Conservation (phyloP, 2,329 filamentous ascomycete genomes). For the Graphium sp. region DNA sequence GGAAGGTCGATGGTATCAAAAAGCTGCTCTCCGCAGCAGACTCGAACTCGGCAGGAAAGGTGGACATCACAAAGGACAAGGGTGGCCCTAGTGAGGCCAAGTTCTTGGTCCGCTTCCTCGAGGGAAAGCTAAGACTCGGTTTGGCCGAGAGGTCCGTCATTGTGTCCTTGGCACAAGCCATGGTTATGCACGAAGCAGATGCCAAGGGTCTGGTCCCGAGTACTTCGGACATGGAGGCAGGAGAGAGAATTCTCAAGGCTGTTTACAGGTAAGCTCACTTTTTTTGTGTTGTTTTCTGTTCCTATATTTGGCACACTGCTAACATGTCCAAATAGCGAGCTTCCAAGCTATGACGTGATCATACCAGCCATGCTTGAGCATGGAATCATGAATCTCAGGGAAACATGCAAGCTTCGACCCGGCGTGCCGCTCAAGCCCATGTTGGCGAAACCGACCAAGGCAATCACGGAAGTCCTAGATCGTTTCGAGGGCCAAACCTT, state of each 20-base stretch:
- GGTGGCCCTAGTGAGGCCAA: slow-evolving; percentile 91
- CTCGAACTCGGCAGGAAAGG: slow-evolving; percentile 52
- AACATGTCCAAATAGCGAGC: slow-evolving; percentile 43
- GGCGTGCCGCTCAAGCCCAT: slow-evolving; percentile 95
- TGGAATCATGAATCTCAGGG: slow-evolving; percentile 66
- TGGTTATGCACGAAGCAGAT: slow-evolving; percentile 70
- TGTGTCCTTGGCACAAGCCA: slow-evolving; percentile 75
- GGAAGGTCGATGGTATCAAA: slow-evolving; percentile 90
- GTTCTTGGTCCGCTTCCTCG: slow-evolving; percentile 79
- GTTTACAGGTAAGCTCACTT: slow-evolving; percentile 53
- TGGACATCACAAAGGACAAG: slow-evolving; percentile 85
- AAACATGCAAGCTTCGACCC: slow-evolving; percentile 80
- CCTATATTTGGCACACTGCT: slow-evolving; percentile 9
- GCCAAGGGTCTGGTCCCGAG: slow-evolving; percentile 52
- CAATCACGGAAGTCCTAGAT: slow-evolving; percentile 92
- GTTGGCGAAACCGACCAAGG: slow-evolving; percentile 96
- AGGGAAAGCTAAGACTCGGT: slow-evolving; percentile 84
- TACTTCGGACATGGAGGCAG: slow-evolving; percentile 62
- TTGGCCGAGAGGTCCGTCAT: slow-evolving; percentile 86
- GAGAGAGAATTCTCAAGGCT: slow-evolving; percentile 72
- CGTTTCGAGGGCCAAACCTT: slow-evolving; percentile 91
- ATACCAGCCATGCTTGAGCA: slow-evolving; percentile 77
- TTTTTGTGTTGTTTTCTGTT: slow-evolving; percentile 8
- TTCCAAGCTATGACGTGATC: slow-evolving; percentile 90
- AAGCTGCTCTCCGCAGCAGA: slow-evolving; percentile 89